Evolutionary conservation across 495 filamentous ascomycete species (phyloP).

Genomic region (Penicillium lividum): DNA sequence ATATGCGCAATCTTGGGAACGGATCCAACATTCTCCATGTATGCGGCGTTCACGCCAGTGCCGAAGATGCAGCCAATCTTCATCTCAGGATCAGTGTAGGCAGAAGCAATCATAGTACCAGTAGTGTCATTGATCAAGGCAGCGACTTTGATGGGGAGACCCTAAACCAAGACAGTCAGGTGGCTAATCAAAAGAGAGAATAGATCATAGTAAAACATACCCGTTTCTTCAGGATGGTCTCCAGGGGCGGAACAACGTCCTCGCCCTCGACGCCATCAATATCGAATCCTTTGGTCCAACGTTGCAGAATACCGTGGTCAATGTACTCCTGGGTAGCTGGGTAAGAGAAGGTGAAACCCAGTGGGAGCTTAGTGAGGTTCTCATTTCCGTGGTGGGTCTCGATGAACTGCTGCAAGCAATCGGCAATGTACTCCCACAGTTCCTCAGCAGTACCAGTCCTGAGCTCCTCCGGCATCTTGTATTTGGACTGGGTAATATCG

Average conservation of each 20-base stretch:
- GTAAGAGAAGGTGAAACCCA: constrained; percentile 99
- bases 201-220: constrained; percentile 45
- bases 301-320: constrained; percentile 91
- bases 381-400: constrained; percentile 82
- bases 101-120: constrained; percentile 96
- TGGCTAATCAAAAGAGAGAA: neutral
- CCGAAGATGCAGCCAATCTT: constrained; percentile 98
- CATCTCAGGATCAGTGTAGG: constrained; percentile 89
- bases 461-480: constrained; percentile 93
- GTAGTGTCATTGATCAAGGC: constrained; percentile 98
- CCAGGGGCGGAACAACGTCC: constrained; percentile 92
- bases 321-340: constrained; percentile 96
- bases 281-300: constrained; percentile 99
- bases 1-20: constrained; percentile 93
- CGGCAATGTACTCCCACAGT: constrained; percentile 96
- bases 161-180: constrained; percentile 44
- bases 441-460: constrained; percentile 89
- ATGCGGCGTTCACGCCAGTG: constrained; percentile 96
- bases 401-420: constrained; percentile 95
- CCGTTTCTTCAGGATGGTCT: constrained; percentile 75
- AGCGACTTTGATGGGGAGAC: constrained; percentile 87
- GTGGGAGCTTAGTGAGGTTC: constrained; percentile 62
- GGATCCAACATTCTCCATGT: constrained; percentile 91
- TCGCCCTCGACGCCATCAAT: constrained; percentile 93
- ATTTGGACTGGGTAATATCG: constrained; percentile 99